Conservation (phyloP, 805 yeast species). For the Ogataea zsoltii region DNA sequence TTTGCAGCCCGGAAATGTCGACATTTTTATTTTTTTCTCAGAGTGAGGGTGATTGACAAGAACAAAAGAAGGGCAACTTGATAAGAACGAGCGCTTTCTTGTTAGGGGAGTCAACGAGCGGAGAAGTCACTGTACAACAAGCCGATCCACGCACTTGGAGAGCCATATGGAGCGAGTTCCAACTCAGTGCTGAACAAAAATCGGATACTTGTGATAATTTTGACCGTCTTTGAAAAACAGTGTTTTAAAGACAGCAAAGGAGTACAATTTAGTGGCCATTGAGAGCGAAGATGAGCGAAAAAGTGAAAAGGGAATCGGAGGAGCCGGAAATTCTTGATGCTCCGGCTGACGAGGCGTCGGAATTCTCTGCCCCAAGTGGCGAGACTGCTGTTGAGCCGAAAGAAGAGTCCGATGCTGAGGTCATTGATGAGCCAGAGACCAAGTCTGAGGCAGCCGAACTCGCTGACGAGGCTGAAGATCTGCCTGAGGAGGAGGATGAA, state of each 20-base stretch:
- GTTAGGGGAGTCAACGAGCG: no score
- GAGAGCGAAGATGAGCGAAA: constrained; percentile 5
- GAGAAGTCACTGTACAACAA: no score
- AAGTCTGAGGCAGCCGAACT: constrained; percentile 8
- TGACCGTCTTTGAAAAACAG: neutral
- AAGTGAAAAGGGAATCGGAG: neutral
- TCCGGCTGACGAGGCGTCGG: constrained; percentile 1
- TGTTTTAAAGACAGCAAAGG: neutral
- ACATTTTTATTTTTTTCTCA: no score
- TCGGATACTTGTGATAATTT: neutral
- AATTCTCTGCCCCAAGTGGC: neutral
- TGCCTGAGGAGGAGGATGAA: constrained; percentile 25
- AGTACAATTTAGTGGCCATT: neutral
- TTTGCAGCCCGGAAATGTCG: no score
- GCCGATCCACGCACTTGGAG: no score
- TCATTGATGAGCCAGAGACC: no score
- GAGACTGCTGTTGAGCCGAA: neutral
- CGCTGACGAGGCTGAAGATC: constrained; percentile 22
- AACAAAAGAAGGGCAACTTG: no score
- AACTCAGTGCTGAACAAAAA: no score
- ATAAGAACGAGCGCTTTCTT: no score
- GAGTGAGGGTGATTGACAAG: no score
- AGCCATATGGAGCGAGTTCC: no score
- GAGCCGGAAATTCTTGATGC: neutral
- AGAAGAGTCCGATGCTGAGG: no score